A percentile compares a stretch with the other conserved stretches of the same genome.
Conservation (phyloP, 345 rosid species). For the Turritis glabra region DNA sequence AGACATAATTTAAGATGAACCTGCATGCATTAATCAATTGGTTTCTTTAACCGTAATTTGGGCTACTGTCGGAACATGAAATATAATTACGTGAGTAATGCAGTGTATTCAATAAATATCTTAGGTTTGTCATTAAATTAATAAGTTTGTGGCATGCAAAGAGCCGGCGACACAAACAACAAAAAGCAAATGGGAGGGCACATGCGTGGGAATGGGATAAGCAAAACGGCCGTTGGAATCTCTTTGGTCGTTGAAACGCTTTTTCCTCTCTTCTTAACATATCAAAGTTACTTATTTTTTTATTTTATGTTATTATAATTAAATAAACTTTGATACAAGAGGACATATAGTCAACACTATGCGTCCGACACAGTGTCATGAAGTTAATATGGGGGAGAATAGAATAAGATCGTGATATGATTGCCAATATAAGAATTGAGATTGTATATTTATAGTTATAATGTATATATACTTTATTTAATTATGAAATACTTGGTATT, state of each 20-base stretch:
- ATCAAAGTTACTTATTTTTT: background rate
- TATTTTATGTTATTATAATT: background rate
- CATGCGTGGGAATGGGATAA: conserved; percentile 30
- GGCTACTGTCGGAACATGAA: conserved; percentile 9
- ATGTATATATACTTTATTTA: background rate
- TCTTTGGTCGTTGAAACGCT: conserved; percentile 30
- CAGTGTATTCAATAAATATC: background rate
- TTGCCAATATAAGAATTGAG: background rate
- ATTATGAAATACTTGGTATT: background rate
- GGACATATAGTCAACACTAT: conserved; percentile 32
- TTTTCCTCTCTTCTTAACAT: background rate
- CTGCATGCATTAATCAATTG: conserved; percentile 7
- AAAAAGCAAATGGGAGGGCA: conserved; percentile 28
- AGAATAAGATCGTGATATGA: conserved; percentile 1
- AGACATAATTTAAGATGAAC: background rate
- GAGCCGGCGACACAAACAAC: conserved; percentile 17
- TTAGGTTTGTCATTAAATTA: background rate
- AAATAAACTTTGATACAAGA: background rate
- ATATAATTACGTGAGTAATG: conserved; percentile 14
- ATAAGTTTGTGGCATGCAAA: background rate
- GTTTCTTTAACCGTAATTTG: conserved; percentile 8
- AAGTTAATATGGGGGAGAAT: conserved; percentile 5
- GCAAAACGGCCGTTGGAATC: conserved; percentile 36
- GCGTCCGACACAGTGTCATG: conserved; percentile 25
- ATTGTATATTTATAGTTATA: background rate